Evolutionary conservation across 768 basidiomycete genomes (phyloP).

Genomic region (Panus rudis): DNA sequence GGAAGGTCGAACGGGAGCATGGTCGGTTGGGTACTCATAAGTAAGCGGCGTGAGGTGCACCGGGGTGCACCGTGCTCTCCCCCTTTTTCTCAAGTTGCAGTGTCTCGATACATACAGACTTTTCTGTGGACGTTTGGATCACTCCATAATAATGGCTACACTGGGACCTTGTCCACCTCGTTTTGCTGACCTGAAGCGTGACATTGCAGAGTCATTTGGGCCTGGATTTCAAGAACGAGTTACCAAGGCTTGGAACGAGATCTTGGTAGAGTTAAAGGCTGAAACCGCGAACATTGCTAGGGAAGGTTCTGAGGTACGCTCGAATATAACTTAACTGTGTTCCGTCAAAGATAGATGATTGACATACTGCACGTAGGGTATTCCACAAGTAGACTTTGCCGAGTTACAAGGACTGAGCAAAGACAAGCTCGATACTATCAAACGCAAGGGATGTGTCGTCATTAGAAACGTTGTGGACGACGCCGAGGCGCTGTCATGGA

Average conservation of each 20-base stretch:
- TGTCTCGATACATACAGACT: too few species aligned
- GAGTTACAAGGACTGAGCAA: constrained; percentile 41
- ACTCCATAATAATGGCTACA: neutral
- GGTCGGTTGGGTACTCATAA: too few species aligned
- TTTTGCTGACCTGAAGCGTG: constrained; percentile 50
- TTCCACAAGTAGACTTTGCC: constrained; percentile 56
- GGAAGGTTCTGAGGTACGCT: constrained; percentile 42
- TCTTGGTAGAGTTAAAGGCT: constrained; percentile 43
- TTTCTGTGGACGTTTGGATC: neutral
- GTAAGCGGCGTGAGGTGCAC: too few species aligned
- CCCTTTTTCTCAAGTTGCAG: too few species aligned
- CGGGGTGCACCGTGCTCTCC: too few species aligned
- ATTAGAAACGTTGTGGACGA: constrained; percentile 55
- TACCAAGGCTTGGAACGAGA: constrained; percentile 50
- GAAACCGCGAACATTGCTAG: constrained; percentile 38
- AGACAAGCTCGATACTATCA: constrained; percentile 44
- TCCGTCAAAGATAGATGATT: neutral
- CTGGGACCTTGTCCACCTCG: constrained; percentile 36
- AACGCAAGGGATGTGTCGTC: constrained; percentile 50
- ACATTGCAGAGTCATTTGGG: constrained; percentile 45
- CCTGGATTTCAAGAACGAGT: constrained; percentile 44
- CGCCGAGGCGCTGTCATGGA: constrained; percentile 51
- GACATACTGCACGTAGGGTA: constrained; percentile 31
- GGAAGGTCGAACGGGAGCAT: too few species aligned
- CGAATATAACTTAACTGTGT: neutral